These are phyloP conservation scores for Fusarium pilosicola DNA, from an alignment of 2,329 filamentous ascomycete genomes.

Conservation along the genomic window DNA sequence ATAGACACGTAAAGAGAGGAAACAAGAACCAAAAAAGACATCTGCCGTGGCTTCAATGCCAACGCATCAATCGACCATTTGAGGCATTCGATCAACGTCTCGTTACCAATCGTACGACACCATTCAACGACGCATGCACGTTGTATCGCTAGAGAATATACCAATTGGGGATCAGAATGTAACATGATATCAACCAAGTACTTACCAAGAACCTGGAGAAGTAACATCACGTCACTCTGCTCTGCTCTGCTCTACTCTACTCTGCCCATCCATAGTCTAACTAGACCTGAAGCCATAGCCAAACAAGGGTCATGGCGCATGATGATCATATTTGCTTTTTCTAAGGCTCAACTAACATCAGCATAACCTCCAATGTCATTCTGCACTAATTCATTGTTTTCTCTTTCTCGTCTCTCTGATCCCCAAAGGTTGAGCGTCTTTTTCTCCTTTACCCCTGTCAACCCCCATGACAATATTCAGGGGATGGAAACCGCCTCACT, in stretches of 20 bases:
- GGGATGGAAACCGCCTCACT: constrained; percentile 27
- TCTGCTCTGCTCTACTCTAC: too few relatives aligned
- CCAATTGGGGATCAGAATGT: not conserved
- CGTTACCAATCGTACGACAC: constrained; percentile 39
- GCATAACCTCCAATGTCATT: not conserved
- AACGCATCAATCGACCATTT: constrained; percentile 40
- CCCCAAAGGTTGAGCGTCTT: not conserved
- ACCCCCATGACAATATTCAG: not conserved
- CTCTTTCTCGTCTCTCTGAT: not conserved
- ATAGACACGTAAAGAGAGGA: not conserved
- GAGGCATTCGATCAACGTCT: constrained; percentile 25
- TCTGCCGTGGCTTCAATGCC: constrained; percentile 34
- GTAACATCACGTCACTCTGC: not conserved
- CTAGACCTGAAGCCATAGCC: constrained; percentile 8
- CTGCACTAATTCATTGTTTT: not conserved
- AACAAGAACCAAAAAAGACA: not conserved
- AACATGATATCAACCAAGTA: not conserved
- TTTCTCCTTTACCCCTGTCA: not conserved
- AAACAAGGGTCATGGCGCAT: constrained; percentile 12
- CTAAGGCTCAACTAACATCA: constrained; percentile 7
- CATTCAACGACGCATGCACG: constrained; percentile 21
- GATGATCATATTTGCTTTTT: constrained; percentile 11
- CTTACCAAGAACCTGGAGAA: not conserved
- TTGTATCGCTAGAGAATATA: not conserved
- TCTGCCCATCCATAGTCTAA: not conserved